phyloP scores from a whole-genome alignment of 2,329 filamentous ascomycete species.

The Xylaria sp. region DNA sequence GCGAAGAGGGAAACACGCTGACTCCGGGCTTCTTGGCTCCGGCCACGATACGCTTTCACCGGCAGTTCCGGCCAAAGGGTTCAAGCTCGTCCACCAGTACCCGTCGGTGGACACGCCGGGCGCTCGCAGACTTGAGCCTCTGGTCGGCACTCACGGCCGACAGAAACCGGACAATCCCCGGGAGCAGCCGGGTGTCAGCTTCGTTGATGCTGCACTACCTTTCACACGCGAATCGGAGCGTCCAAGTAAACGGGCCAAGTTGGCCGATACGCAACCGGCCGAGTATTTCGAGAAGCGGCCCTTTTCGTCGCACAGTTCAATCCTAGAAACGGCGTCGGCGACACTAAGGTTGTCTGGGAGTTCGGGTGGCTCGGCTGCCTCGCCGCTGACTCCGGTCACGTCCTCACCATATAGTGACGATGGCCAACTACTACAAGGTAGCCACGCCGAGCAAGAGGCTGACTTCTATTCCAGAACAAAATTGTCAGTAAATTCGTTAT shows the following conservation, averaged over 20 bases:
- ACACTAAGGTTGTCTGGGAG: conserved; percentile 35
- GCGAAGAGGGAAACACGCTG: conserved; percentile 63
- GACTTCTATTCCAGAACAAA: conserved; percentile 42
- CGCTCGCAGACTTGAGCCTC: conserved; percentile 40
- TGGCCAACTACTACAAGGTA: conserved; percentile 38
- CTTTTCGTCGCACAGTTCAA: conserved; percentile 41
- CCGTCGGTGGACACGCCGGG: conserved; percentile 36
- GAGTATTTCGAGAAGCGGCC: conserved; percentile 36
- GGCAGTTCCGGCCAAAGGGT: conserved; percentile 40
- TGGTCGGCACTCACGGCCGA: conserved; percentile 32
- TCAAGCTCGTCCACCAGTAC: conserved; percentile 46
- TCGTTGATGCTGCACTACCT: conserved; percentile 29
- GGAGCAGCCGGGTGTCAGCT: conserved; percentile 27
- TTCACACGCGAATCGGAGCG: conserved; percentile 32
- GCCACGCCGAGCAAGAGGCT: conserved; percentile 29
- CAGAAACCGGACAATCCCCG: conserved; percentile 29
- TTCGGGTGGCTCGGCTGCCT: conserved; percentile 36
- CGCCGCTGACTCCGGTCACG: conserved; percentile 49
- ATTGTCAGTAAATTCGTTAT: conserved; percentile 69
- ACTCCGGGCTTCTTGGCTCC: conserved; percentile 44
- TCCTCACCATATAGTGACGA: conserved; percentile 48
- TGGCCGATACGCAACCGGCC: conserved; percentile 32
- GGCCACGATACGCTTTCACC: conserved; percentile 37
- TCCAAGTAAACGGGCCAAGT: conserved; percentile 39
- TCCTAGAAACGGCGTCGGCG: conserved; percentile 37